Base-by-base conservation (phyloP, 2,329 filamentous ascomycete species). In the Diplocarpon mali region DNA sequence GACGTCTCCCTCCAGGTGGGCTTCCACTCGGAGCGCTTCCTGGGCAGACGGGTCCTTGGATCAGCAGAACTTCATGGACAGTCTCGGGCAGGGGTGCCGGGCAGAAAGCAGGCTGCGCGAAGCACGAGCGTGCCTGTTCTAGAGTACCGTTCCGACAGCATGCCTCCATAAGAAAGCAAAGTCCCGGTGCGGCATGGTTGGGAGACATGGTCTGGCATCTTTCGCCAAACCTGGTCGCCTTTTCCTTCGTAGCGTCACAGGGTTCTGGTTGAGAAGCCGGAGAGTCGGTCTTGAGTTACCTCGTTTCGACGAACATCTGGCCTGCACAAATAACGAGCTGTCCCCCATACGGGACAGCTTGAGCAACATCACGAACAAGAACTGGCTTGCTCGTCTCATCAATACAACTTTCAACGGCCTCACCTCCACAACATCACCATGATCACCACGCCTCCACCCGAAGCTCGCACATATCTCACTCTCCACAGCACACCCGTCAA, bases 11-110 rank as follows among this genome's bases (percentile, higher is more conserved):
- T 34, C 31, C 28, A 38, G 20, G 48, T 39, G 38, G 32, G 32
- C 43, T 48, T 41, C 48, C 48, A 50, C 39, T 48, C 48, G 48
- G 48, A 42, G 34, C 28, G 34, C 20, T 44, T 40, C 41, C 41
- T 35, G 17, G n/a, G 28, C 24, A n/a, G 16, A 39, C 39, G 35
- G 44, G 28, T 40, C 30, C 40, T 14, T 17, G 20, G 27, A 32
- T 34, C 24, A 24, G 4, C 20, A 7, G 20, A 37, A 38, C 17
- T 13, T 39, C 16, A 35, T 38, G 20, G 35, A 45, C 27, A 24
- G 24, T 45, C 38, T 37, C 35, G 38, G 24, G 38, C 32, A 17
- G 17, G 10, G 16, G 16, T 11, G 27, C 40, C 34, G 39, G 34
- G 15, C 24, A 15, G 42, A 15, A 24, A 16, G 30, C 16, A 15